A percentile compares a stretch with the other conserved stretches of the same genome.
Conservation (phyloP, 2,329 filamentous ascomycete species). For the Aureobasidium musti region DNA sequence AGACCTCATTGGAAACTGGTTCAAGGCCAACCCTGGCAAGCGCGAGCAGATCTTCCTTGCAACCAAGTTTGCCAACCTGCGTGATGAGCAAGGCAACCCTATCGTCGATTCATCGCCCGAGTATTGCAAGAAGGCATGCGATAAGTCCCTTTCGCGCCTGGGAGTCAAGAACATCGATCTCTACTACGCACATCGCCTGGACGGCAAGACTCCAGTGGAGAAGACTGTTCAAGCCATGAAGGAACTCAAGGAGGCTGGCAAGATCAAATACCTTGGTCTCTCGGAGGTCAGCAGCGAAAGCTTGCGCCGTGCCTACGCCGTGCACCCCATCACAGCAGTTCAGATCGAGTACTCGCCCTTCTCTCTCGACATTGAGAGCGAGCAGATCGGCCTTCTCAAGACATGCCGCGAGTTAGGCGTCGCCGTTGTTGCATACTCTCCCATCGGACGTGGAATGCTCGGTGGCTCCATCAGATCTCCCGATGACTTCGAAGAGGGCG, state of each 20-base stretch:
- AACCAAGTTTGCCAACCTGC: constrained; percentile 55
- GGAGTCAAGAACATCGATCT: constrained; percentile 47
- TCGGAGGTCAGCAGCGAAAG: constrained; percentile 53
- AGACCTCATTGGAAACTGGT: constrained; percentile 48
- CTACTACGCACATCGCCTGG: constrained; percentile 51
- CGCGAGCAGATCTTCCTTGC: constrained; percentile 55
- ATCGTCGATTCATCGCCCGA: constrained; percentile 47
- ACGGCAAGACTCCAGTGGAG: constrained; percentile 49
- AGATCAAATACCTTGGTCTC: constrained; percentile 57
- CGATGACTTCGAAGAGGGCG: constrained; percentile 52
- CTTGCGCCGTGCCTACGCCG: constrained; percentile 52
- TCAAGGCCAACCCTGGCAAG: constrained; percentile 49
- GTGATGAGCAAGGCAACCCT: constrained; percentile 45
- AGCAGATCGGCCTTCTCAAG: constrained; percentile 52
- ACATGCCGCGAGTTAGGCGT: constrained; percentile 62
- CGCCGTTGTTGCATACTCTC: constrained; percentile 59
- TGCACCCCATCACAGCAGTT: constrained; percentile 55
- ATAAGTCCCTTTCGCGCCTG: constrained; percentile 45
- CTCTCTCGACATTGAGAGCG: constrained; percentile 60
- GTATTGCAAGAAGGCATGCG: constrained; percentile 45
- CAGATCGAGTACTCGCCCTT: constrained; percentile 59
- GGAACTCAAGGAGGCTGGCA: constrained; percentile 54
- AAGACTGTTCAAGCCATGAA: constrained; percentile 49
- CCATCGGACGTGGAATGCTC: constrained; percentile 61
- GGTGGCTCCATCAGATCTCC: constrained; percentile 51